Base-by-base conservation (phyloP, 2,329 filamentous ascomycete species). In the Fusarium austroafricanum region DNA sequence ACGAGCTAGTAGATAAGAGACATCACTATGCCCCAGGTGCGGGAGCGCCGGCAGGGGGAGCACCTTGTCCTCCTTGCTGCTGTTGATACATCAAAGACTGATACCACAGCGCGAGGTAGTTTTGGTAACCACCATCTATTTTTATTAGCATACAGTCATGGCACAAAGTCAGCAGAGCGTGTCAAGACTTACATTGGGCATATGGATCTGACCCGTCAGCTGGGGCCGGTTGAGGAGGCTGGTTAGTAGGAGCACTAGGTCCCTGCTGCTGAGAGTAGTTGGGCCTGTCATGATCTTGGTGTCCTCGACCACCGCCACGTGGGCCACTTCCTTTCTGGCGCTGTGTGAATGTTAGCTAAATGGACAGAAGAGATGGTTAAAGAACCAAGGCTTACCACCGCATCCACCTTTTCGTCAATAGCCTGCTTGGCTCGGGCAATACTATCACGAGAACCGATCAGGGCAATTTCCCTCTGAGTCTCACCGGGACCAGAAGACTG, bases 381-480 rank as follows among this genome's bases (percentile, higher is more conserved):
- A 10, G 20, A 21, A 23, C 39, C 12, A 12, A 10, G 29, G 47
- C 90, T 81, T 87, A 94, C 90, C 78, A 95, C 93, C 75, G 92
- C 91, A 65, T 97, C 93, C 47, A 97, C 93, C 81, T 97, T 97
- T 71, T 97, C 94, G 78, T 93, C 92, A 65, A 97, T 97, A 42
- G 92, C 92, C 72, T 84, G 84, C 82, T 96, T 96, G 35, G 94
- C 94, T 68, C 89, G 87, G 52, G 88, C 88, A 75, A 97, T 96
- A 55, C 92, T 89, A 72, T 93, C 90, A 43, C 87, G 87, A 37
- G 87, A 88, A 66, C 94, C 94, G 67, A 96, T 91, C 43, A 97
- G 85, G 44, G 92, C 92, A 75, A 97, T 97, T 78, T 96, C 92
- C 74, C 94, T 90, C 78, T 96, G 90, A 59, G 89, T 86, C 75